These are phyloP conservation scores for Gelatoporia subvermispora DNA, from an alignment of 768 basidiomycete species.

Conservation along the genomic window DNA sequence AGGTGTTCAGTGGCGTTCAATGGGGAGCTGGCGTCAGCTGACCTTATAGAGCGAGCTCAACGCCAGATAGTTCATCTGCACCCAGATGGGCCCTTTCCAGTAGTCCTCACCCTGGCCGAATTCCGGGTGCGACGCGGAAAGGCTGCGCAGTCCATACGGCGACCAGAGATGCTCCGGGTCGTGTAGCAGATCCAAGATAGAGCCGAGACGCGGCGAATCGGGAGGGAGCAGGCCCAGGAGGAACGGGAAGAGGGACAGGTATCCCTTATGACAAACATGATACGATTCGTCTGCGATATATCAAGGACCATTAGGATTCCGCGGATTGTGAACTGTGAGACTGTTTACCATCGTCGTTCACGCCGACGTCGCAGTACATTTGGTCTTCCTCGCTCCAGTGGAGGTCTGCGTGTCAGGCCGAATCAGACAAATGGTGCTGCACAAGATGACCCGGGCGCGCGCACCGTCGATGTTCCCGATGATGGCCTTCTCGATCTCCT, in stretches of 20 bases:
- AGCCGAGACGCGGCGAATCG: constrained; percentile 72
- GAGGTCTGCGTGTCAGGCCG: constrained; percentile 49
- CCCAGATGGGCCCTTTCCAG: constrained; percentile 96
- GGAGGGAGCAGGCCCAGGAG: constrained; percentile 75
- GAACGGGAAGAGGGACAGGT: constrained; percentile 92
- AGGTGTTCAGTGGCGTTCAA: neutral
- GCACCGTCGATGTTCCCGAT: constrained; percentile 82
- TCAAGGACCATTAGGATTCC: constrained; percentile 1
- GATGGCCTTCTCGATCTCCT: constrained; percentile 74
- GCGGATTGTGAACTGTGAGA: neutral
- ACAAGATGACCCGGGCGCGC: constrained; percentile 2
- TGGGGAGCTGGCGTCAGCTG: constrained; percentile 8
- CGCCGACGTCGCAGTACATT: constrained; percentile 91
- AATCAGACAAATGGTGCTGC: no score
- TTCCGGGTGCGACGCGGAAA: constrained; percentile 83
- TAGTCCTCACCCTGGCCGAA: constrained; percentile 95
- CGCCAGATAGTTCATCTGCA: constrained; percentile 95
- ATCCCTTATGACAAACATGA: constrained; percentile 88
- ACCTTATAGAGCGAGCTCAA: constrained; percentile 78
- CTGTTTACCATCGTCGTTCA: constrained; percentile 73
- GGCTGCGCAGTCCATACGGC: constrained; percentile 79
- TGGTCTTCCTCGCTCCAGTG: constrained; percentile 88
- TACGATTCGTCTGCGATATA: constrained; percentile 78
- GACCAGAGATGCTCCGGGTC: constrained; percentile 92
- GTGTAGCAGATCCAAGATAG: constrained; percentile 74